Base-by-base conservation (phyloP, 225 moss, liverwort and hornwort genomes). In the Climacium dendroides region DNA sequence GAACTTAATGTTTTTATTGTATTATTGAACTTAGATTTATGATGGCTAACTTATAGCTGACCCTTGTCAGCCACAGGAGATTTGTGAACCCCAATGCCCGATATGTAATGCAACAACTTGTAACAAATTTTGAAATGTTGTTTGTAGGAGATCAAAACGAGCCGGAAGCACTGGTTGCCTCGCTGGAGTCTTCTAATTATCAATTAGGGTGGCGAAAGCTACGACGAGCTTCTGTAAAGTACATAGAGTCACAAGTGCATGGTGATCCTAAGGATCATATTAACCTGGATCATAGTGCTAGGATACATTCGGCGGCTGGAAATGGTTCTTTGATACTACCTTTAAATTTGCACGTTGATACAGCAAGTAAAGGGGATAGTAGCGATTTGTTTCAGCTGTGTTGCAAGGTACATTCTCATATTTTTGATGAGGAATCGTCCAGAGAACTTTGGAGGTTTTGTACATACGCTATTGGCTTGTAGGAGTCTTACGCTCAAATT, bases 181-280 rank as follows among this genome's bases (percentile, higher is more conserved):
- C 86, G 15, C 78, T 83, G 23, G 87, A 85, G 75, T 72, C 88
- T 50, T 81, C 65, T 81, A 88, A 84, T 75, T 94, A 94, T 79
- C 92, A 92, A 85, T 82, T 81, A 86, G 94, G 94, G 65, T 94
- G 94, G 94, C 91, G 83, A 81, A 94, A 90, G 85, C 83, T 94
- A 80, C 91, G 71, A 70, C 89, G 90, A 70, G 94, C 91, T 55
- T 94, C 94, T 86, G 79, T 91, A 81, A 94, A 92, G 85, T 93
- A 79, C 54, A 71, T 90, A 85, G 76, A 87, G 55, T 83, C 78
- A 71, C 92, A 89, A 50, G 77, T 52, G 53, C 89, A 90, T 81
- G 77, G 41, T 63, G 65, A 82, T 72, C 74, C 84, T n/a, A 60
- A 90, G 78, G 82, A 89, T 89, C 81, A 66, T 50, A 76, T 83